These are phyloP conservation scores for Candida ficus DNA, from an alignment of 805 yeast species.

Conservation along the genomic window DNA sequence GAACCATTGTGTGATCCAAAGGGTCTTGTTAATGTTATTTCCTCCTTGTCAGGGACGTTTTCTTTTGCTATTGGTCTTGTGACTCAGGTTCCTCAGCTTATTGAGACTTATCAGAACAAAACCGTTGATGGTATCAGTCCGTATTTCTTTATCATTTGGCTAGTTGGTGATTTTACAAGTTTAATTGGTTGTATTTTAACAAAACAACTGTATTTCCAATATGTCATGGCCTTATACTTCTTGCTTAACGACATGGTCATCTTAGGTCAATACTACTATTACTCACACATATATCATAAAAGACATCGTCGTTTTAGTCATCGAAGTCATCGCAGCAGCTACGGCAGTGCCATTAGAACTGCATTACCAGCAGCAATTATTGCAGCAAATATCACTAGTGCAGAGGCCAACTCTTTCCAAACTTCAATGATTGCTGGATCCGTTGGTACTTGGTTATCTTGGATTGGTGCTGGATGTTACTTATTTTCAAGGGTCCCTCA, in stretches of 20 bases:
- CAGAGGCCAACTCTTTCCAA: too few species aligned
- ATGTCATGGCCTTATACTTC: conserved; percentile 66
- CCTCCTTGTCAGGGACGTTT: conserved; percentile 38
- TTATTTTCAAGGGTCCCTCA: conserved; percentile 83
- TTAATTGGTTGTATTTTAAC: conserved; percentile 72
- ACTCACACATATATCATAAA: conserved; percentile 35
- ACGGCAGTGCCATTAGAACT: conserved; percentile 11
- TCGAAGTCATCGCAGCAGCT: too few species aligned
- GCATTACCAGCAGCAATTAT: conserved; percentile 22
- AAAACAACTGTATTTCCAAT: conserved; percentile 76
- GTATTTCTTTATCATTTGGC: conserved; percentile 41
- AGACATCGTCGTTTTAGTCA: conserved; percentile 24
- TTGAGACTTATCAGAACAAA: conserved; percentile 49
- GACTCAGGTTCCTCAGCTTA: conserved; percentile 52
- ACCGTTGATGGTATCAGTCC: conserved; percentile 60
- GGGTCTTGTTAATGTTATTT: conserved; percentile 19
- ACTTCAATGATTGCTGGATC: too few species aligned
- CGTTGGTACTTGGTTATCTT: conserved; percentile 54
- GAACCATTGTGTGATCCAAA: too few species aligned
- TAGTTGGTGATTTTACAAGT: conserved; percentile 41
- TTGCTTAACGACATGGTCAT: conserved; percentile 65
- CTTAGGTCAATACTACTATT: conserved; percentile 67
- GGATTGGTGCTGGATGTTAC: conserved; percentile 75
- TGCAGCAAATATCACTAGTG: conserved; percentile 22
- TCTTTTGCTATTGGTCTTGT: conserved; percentile 39